Evolutionary conservation across 2,329 filamentous ascomycete species (phyloP).

Genomic region (Chrysoporthe deuterocubensis): DNA sequence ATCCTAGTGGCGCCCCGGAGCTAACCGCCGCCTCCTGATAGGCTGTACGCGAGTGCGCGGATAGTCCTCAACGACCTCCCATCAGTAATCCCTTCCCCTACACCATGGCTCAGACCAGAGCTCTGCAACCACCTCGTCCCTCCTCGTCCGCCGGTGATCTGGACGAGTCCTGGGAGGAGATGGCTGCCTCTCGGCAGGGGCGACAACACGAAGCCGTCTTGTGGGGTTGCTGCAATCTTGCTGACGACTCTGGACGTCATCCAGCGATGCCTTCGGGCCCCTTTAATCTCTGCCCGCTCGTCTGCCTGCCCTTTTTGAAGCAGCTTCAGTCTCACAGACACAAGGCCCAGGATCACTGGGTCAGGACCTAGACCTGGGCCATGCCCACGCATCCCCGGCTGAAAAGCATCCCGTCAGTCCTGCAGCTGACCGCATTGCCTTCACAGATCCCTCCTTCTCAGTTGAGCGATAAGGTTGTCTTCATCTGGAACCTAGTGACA

Average conservation of each 20-base stretch:
- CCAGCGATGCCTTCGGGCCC: background rate
- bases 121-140: background rate
- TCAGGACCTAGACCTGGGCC: background rate
- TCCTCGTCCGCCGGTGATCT: background rate
- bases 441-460: background rate
- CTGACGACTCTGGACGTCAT: background rate
- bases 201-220: background rate
- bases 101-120: background rate
- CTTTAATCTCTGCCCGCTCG: constrained; percentile 4
- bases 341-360: too few relatives aligned
- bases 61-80: constrained; percentile 3
- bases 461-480: background rate
- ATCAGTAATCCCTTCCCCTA: background rate
- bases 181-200: background rate
- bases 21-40: constrained; percentile 9
- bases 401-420: constrained; percentile 4
- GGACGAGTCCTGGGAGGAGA: background rate
- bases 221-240: constrained; percentile 8
- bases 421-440: constrained; percentile 5
- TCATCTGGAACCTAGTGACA: background rate
- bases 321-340: constrained; percentile 2
- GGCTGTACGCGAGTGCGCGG: background rate
- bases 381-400: constrained; percentile 1
- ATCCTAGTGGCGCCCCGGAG: constrained; percentile 9
- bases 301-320: background rate